Evolutionary conservation across 805 yeast genomes (phyloP), one percentile per base, ranked within the genome.

Genomic region (Zygosaccharomyces pseudorouxii): DNA sequence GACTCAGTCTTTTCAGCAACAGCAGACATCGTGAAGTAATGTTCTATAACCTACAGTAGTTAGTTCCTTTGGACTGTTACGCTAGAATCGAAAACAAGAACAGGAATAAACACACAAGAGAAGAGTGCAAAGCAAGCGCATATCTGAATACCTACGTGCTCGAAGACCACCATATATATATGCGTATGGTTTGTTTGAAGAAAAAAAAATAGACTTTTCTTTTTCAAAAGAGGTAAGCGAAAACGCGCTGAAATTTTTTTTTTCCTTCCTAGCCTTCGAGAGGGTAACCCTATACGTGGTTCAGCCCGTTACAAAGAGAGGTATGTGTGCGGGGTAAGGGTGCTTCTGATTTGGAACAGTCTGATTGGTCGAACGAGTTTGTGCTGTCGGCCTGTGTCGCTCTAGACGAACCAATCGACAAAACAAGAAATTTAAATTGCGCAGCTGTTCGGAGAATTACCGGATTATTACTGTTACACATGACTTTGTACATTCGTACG

Each of bases 1-100:
- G 82, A 61, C 58, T 62, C 56, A 42, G 56, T 56, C 50, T 55
- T 53, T 48, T 61, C 64, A 50, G 62, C 54, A 22, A 40, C 43
- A 40, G 43, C 43, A 40, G 43, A 40, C 64, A 58, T 60, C 44
- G 42, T 54, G 37, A 30, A 30, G 27, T 14, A 38, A 30, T 38
- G 35, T 20, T 42, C 36, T 42, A 27, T 42, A 25, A 35, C 33
- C 29, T 36, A 25, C 23, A 36, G 29, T 19, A 45, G 42, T 45
- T 22, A 16, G 33, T 11, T 18, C 22, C 16, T 25, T 19, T n/a
- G 33, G 22, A 40, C 28, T 9, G 28, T 10, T 25, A 25, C 28
- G 28, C 10, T 25, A 25, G 7, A 9, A 8, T 25, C 28, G 10
- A 25, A 10, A 25, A 22, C 6, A 22, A 6, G 8, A 39, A 27